Base-by-base conservation (phyloP, 106 monocot genomes). In the Dendrobium huoshanense region DNA sequence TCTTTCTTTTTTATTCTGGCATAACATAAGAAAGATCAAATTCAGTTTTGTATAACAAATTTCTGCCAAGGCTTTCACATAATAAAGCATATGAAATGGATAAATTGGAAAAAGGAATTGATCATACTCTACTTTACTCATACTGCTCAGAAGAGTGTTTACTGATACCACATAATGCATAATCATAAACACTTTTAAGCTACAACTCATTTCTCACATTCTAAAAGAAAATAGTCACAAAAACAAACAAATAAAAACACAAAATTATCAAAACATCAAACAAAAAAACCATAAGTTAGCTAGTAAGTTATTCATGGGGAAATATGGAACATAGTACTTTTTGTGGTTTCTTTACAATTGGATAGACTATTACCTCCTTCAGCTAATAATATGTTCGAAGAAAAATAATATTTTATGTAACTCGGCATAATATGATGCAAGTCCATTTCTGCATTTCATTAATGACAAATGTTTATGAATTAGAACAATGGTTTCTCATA, bases 1-100 rank as follows among this genome's bases (percentile, higher is more conserved):
- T 49, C 98, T 88, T 85, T 99, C 98, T 77, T 99, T 99, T 70
- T 95, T 99, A 78, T 95, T 99, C 98, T 99, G 90, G 64, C 8
- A 80, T 24, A 59, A 59, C 7, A 84, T 74, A 75, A 17, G 73
- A 44, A 79, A 44, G 6, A 67, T 7, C 25, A 29, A 67, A 67
- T 11, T 25, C 7, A 25, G 67, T 29, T 70, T 70, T 22, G 8
- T 9, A 19, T 4, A 61, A 61, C 10, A 1, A 61, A 61, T 61
- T 61, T 61, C 10, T 22, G 19, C 7, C 22, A 61, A 22, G n/a
- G 19, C 24, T 61, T 4, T 22, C 19, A n/a, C 4, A 61, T 5
- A 61, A 61, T 61, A 61, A 61, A 61, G 22, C 22, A 61, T 6
- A 61, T 22, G 61, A 61, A n/a, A 56, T 11, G 45, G 45, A 61